Percentiles rank a stretch among this genome's conserved stretches.
Conservation (phyloP, 1,139 yeast species). For the Magnusiomyces starmeri region DNA sequence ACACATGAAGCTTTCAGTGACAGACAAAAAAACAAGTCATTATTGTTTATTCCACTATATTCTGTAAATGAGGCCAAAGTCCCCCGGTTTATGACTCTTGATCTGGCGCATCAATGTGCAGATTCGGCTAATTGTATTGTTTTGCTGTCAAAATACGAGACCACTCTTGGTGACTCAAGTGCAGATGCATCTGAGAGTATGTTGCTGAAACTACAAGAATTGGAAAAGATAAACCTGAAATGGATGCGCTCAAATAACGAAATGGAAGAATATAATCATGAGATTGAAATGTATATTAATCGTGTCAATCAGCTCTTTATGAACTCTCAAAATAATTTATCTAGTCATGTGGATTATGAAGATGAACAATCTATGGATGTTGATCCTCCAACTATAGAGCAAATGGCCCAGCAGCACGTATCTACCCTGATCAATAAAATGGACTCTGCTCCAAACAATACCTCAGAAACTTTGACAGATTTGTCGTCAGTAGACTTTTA, state of each 20-base stretch:
- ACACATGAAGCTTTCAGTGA: background rate
- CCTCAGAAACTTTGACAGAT: too few species aligned
- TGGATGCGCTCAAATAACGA: constrained; percentile 7
- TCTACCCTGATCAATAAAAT: too few species aligned
- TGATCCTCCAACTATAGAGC: too few species aligned
- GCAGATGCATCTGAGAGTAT: too few species aligned
- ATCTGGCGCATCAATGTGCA: constrained; percentile 11
- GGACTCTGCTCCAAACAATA: too few species aligned
- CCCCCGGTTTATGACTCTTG: constrained; percentile 12
- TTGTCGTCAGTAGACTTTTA: too few species aligned
- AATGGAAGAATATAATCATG: constrained; percentile 1
- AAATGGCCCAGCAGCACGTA: too few species aligned
- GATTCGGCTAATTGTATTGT: constrained; percentile 15
- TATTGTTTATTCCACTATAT: constrained; percentile 4
- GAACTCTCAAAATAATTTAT: too few species aligned
- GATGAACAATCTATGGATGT: too few species aligned
- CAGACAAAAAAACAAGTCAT: too few species aligned
- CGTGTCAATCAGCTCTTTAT: too few species aligned
- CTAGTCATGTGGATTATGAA: too few species aligned
- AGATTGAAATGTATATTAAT: background rate
- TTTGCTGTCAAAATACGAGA: constrained; percentile 11
- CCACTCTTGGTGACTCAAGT: background rate
- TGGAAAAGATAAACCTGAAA: constrained; percentile 8
- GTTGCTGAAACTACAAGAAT: constrained; percentile 9
- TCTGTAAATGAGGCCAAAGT: constrained; percentile 12